Evolutionary conservation across 2,329 filamentous ascomycete species (phyloP).

Genomic region (Botrytis fabae): DNA sequence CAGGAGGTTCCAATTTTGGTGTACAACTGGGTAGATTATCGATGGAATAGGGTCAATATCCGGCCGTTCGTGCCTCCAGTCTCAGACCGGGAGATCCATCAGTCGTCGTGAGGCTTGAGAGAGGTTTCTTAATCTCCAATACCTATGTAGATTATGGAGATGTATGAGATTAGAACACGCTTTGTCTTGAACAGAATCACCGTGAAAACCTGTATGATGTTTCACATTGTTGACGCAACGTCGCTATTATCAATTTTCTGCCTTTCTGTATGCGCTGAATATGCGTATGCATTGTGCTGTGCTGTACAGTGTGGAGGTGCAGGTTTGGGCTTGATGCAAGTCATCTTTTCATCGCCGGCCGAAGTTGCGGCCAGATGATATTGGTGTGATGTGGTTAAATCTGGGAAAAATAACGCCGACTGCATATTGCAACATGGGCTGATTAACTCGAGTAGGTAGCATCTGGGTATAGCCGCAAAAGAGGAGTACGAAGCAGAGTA

Average conservation of each 20-base stretch:
- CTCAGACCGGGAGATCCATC: conserved; percentile 19
- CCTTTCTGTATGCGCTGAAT: conserved; percentile 24
- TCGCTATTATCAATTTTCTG: conserved; percentile 10
- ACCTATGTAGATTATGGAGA: conserved; percentile 17
- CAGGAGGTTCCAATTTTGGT: conserved; percentile 40
- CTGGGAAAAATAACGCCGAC: conserved; percentile 14
- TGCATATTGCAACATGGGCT: background rate
- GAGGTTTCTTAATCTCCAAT: conserved; percentile 21
- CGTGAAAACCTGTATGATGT: conserved; percentile 10
- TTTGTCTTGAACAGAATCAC: conserved; percentile 7
- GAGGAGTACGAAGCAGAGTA: background rate
- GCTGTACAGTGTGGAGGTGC: conserved; percentile 10
- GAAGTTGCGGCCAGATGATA: conserved; percentile 20
- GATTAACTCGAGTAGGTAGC: conserved; percentile 16
- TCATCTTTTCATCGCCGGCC: conserved; percentile 22
- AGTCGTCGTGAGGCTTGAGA: conserved; percentile 10
- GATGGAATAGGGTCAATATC: conserved; percentile 34
- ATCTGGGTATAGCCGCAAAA: background rate
- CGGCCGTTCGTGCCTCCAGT: conserved; percentile 22
- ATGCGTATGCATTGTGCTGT: conserved; percentile 22
- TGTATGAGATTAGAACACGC: conserved; percentile 7
- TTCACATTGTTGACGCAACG: conserved; percentile 21
- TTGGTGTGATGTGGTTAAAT: background rate
- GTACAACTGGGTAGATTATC: conserved; percentile 22
- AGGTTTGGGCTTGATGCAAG: conserved; percentile 24